phyloP scores from a whole-genome alignment of 2,329 filamentous ascomycete genomes.

The Thielaviopsis populi region DNA sequence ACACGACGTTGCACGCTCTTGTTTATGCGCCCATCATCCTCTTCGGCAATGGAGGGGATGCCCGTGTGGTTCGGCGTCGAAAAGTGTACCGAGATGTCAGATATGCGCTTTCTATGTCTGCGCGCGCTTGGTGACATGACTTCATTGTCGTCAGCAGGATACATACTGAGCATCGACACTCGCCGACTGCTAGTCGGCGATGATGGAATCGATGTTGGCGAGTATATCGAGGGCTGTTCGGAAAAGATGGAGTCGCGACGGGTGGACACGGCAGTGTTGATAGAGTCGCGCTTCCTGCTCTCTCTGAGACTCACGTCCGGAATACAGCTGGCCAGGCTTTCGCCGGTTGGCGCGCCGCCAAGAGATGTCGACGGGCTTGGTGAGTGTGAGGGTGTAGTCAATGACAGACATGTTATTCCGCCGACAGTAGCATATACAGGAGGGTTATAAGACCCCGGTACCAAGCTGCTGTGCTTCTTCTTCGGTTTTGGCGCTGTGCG shows the following conservation, averaged over 20 bases:
- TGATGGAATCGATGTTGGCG: constrained; percentile 59
- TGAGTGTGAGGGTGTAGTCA: constrained; percentile 10
- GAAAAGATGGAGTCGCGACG: constrained; percentile 48
- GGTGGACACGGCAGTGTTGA: constrained; percentile 26
- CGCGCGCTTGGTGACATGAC: constrained; percentile 11
- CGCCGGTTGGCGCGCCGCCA: constrained; percentile 24
- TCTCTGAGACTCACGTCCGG: constrained; percentile 17
- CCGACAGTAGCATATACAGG: constrained; percentile 13
- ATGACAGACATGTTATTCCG: not conserved
- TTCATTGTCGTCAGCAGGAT: constrained; percentile 9
- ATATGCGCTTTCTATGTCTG: constrained; percentile 12
- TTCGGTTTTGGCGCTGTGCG: constrained; percentile 47
- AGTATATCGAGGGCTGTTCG: constrained; percentile 46
- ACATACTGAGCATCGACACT: constrained; percentile 11
- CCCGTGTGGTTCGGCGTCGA: constrained; percentile 18
- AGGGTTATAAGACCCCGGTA: constrained; percentile 46
- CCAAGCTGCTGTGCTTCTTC: constrained; percentile 56
- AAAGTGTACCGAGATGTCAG: constrained; percentile 15
- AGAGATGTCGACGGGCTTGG: constrained; percentile 7
- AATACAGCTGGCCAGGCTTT: constrained; percentile 37
- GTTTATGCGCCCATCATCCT: constrained; percentile 22
- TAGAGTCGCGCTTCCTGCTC: constrained; percentile 13
- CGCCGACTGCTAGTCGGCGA: constrained; percentile 51
- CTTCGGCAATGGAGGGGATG: constrained; percentile 26
- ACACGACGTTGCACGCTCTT: constrained; percentile 4